Percentiles rank a stretch among this genome's conserved stretches.
phyloP scores from a whole-genome alignment of 164 flowering plant genomes.

The Dillenia turbinata region DNA sequence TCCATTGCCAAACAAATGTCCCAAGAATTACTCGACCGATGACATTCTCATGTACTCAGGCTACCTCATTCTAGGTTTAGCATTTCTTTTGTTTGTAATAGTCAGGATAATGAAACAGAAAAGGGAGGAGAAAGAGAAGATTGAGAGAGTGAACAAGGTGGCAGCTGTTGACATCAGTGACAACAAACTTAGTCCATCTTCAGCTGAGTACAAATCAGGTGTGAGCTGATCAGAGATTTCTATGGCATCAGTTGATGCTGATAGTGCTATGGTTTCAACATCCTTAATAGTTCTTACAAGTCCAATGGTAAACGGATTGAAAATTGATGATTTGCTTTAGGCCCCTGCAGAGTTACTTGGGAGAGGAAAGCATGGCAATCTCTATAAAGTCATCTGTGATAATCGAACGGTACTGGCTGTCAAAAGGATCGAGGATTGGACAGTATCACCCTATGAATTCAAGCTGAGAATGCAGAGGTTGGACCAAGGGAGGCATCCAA shows the following conservation, averaged over 20 bases:
- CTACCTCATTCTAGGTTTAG: constrained; percentile 29
- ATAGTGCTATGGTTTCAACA: constrained; percentile 29
- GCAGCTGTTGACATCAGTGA: constrained; percentile 13
- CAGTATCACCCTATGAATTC: constrained; percentile 38
- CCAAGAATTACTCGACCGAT: constrained; percentile 13
- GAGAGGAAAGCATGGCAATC: constrained; percentile 54
- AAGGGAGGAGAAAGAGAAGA: constrained; percentile 17
- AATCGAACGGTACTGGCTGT: constrained; percentile 41
- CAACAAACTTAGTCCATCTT: constrained; percentile 15
- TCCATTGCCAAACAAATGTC: constrained; percentile 33
- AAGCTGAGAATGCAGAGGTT: constrained; percentile 48
- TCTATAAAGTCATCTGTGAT: constrained; percentile 45
- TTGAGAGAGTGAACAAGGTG: constrained; percentile 18
- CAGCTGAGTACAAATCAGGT: constrained; percentile 25
- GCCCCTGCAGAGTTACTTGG: constrained; percentile 77
- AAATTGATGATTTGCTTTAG: constrained; percentile 56
- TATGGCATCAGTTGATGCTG: constrained; percentile 18
- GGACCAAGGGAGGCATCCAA: constrained; percentile 48
- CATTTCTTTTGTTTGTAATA: constrained; percentile 16
- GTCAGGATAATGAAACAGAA: constrained; percentile 16
- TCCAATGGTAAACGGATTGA: constrained; percentile 41
- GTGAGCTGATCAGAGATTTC: constrained; percentile 31
- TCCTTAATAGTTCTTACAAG: constrained; percentile 37
- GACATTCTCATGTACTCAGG: constrained; percentile 45
- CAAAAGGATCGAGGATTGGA: constrained; percentile 69